Evolutionary conservation across 208 protist genomes (phyloP).

Genomic region (Porcisia hertigi): DNA sequence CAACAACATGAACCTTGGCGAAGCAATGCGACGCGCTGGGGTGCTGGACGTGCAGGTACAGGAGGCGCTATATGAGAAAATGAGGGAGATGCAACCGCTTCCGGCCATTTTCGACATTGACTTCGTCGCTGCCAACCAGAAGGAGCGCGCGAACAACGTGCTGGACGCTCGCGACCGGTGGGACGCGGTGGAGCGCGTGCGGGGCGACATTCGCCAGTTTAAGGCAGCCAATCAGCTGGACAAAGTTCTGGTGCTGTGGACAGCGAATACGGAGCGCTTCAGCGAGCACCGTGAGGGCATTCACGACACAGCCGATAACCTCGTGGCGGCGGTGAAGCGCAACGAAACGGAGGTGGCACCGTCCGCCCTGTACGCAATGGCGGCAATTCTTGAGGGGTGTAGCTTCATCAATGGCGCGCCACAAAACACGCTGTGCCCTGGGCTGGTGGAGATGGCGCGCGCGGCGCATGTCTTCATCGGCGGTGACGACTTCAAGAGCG

Average conservation of each 20-base stretch:
- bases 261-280: constrained; percentile 99
- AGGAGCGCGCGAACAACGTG: constrained; percentile 97
- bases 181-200: constrained; percentile 94
- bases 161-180: constrained; percentile 84
- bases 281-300: constrained; percentile 87
- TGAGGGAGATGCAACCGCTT: constrained; percentile 93
- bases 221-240: constrained; percentile 92
- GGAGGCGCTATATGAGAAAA: constrained; percentile 73
- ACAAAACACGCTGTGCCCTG: constrained; percentile 99
- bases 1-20: constrained; percentile 89
- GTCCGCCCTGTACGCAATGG: constrained; percentile 96
- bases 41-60: constrained; percentile 96
- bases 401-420: constrained; percentile 99
- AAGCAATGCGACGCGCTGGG: constrained; percentile 95
- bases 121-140: constrained; percentile 99
- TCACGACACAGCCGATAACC: constrained; percentile 97
- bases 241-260: constrained; percentile 98
- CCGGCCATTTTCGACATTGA: constrained; percentile 96
- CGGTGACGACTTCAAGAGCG: constrained; percentile 99
- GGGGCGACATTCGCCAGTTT: constrained; percentile 94
- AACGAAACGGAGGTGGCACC: constrained; percentile 94
- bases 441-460: constrained; percentile 93
- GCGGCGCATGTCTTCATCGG: constrained; percentile 92
- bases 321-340: constrained; percentile 90
- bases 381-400: constrained; percentile 96